phyloP scores from a whole-genome alignment of 2,329 filamentous ascomycete genomes.

The Coniochaeta sp. region DNA sequence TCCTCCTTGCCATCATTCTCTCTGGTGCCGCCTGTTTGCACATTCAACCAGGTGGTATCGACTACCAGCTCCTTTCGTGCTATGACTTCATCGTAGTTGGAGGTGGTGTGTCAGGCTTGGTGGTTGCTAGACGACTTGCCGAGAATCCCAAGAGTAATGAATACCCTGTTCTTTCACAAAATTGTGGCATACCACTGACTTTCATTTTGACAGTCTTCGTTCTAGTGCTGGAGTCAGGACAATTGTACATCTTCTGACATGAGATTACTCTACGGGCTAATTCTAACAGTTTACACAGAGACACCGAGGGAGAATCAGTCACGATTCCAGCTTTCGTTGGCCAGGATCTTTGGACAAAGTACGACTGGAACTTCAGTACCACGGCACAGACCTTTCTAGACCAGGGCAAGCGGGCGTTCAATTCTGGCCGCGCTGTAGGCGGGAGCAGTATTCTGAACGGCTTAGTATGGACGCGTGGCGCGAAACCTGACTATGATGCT shows the following conservation, averaged over 20 bases:
- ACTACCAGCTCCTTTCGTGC: background rate
- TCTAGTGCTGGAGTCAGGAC: background rate
- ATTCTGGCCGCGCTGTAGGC: slow-evolving; percentile 29
- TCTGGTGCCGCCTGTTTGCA: background rate
- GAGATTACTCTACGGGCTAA: background rate
- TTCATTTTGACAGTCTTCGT: background rate
- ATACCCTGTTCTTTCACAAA: background rate
- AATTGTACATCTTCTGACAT: background rate
- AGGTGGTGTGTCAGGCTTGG: background rate
- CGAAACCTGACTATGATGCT: slow-evolving; percentile 27
- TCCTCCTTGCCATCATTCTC: background rate
- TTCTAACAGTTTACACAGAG: background rate
- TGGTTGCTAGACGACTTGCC: background rate
- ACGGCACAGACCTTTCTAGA: slow-evolving; percentile 22
- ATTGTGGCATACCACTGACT: background rate
- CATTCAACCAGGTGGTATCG: background rate
- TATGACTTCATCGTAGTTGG: background rate
- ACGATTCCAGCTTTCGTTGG: slow-evolving; percentile 11
- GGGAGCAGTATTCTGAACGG: slow-evolving; percentile 30
- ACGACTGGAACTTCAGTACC: slow-evolving; percentile 22
- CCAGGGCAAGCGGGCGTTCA: slow-evolving; percentile 23
- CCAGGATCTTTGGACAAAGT: slow-evolving; percentile 11
- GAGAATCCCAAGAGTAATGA: background rate
- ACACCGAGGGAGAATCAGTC: slow-evolving; percentile 2
- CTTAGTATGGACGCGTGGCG: slow-evolving; percentile 30